These are phyloP conservation scores for Thermothielavioides terrestris DNA, from an alignment of 495 filamentous ascomycete species.

Conservation along the genomic window DNA sequence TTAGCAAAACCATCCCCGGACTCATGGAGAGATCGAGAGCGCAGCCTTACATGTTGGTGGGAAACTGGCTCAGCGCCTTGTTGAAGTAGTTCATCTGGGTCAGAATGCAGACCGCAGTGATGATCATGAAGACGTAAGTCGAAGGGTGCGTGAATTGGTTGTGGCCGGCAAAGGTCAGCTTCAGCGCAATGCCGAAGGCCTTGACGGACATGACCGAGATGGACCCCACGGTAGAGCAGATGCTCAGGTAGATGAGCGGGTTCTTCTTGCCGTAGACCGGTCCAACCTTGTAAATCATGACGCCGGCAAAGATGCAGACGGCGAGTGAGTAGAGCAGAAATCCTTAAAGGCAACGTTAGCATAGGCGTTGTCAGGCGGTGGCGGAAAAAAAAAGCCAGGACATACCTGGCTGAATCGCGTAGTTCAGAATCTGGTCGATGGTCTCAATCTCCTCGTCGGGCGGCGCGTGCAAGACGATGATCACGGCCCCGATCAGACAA, in stretches of 20 bases:
- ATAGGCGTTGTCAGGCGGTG: not conserved
- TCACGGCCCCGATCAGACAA: conserved; percentile 90
- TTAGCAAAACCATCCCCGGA: conserved; percentile 23
- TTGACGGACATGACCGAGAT: conserved; percentile 98
- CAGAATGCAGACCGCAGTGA: conserved; percentile 84
- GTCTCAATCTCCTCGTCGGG: conserved; percentile 82
- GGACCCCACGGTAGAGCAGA: conserved; percentile 93
- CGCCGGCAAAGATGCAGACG: conserved; percentile 66
- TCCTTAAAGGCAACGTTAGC: conserved; percentile 48
- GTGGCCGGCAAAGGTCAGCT: conserved; percentile 79
- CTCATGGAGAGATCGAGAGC: conserved; percentile 11
- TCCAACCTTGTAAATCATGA: conserved; percentile 95
- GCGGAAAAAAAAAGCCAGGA: not conserved
- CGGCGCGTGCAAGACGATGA: conserved; percentile 95
- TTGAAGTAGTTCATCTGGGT: conserved; percentile 99
- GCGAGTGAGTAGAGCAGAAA: conserved; percentile 75
- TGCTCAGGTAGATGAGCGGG: conserved; percentile 89
- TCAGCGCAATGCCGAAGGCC: conserved; percentile 92
- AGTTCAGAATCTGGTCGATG: conserved; percentile 79
- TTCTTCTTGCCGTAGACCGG: conserved; percentile 88
- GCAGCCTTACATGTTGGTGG: conserved; percentile 72
- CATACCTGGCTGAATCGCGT: conserved; percentile 83
- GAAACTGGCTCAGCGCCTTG: conserved; percentile 94
- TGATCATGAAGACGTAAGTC: conserved; percentile 94
- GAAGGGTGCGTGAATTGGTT: conserved; percentile 92